phyloP scores from a whole-genome alignment of 495 filamentous ascomycete species.

The Penicillium atrosanguineum region DNA sequence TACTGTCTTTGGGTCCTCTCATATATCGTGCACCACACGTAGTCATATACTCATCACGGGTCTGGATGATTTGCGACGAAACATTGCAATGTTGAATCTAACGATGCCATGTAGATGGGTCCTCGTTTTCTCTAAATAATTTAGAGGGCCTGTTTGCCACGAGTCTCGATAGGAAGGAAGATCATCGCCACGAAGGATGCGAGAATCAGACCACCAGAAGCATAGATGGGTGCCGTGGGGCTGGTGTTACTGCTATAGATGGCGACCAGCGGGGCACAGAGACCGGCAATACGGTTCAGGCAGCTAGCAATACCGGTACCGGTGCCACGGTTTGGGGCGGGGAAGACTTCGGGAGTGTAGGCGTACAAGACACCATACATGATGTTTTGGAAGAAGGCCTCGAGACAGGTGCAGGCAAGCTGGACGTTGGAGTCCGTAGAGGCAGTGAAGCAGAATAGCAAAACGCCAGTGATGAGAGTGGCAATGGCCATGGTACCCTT shows the following conservation, averaged over 20 bases:
- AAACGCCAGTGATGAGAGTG: conserved; percentile 53
- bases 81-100: not conserved
- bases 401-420: conserved; percentile 51
- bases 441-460: conserved; percentile 59
- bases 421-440: conserved; percentile 47
- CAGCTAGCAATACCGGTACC: conserved; percentile 57
- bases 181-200: conserved; percentile 52
- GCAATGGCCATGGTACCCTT: conserved; percentile 57
- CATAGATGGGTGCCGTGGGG: conserved; percentile 52
- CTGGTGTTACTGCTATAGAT: conserved; percentile 43
- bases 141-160: conserved; percentile 48
- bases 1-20: not conserved
- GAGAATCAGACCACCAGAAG: conserved; percentile 49
- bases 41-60: not conserved
- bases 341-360: conserved; percentile 62
- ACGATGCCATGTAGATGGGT: not conserved
- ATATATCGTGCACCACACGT: not conserved
- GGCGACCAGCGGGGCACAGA: conserved; percentile 58
- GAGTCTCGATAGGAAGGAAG: conserved; percentile 53
- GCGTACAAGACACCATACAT: conserved; percentile 63
- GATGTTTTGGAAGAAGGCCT: conserved; percentile 62
- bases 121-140: not conserved
- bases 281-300: conserved; percentile 56
- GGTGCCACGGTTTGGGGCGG: conserved; percentile 56
- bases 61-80: not conserved